These are phyloP conservation scores for Fagopyrum homotropicum DNA, from an alignment of 148 eudicot genomes.

Conservation along the genomic window DNA sequence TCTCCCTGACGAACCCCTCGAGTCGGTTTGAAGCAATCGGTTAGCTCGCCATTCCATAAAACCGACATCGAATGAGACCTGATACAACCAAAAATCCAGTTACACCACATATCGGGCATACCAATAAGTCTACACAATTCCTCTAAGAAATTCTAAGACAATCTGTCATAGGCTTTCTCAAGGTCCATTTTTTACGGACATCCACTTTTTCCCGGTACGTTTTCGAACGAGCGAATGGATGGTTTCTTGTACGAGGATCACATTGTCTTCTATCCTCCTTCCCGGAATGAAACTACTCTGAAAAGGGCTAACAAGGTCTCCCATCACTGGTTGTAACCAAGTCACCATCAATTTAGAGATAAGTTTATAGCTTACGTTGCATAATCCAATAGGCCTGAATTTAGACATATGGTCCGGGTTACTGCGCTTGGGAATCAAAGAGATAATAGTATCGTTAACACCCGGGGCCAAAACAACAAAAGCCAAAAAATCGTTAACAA, in stretches of 20 bases:
- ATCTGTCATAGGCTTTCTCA: neutral
- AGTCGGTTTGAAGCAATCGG: neutral
- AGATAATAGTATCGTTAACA: neutral
- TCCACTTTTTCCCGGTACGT: neutral
- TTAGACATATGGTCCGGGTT: neutral
- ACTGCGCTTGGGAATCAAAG: neutral
- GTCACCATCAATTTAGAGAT: neutral
- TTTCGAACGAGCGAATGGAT: neutral
- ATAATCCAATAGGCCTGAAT: neutral
- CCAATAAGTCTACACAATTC: too few species aligned
- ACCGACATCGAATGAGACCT: neutral
- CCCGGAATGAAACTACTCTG: too few species aligned
- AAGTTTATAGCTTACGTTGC: neutral
- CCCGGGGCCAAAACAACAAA: neutral
- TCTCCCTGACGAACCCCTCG: neutral
- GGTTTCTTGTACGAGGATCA: neutral
- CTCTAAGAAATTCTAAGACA: too few species aligned
- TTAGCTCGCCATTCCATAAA: neutral
- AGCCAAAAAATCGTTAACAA: neutral
- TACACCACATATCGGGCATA: too few species aligned
- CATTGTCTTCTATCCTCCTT: neutral
- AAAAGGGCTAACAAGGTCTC: too few species aligned
- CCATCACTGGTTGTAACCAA: neutral
- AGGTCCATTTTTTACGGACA: neutral
- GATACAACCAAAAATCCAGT: too few species aligned